phyloP scores from a whole-genome alignment of 176 grass and related monocot genomes.

The Rhynchospora breviuscula region DNA sequence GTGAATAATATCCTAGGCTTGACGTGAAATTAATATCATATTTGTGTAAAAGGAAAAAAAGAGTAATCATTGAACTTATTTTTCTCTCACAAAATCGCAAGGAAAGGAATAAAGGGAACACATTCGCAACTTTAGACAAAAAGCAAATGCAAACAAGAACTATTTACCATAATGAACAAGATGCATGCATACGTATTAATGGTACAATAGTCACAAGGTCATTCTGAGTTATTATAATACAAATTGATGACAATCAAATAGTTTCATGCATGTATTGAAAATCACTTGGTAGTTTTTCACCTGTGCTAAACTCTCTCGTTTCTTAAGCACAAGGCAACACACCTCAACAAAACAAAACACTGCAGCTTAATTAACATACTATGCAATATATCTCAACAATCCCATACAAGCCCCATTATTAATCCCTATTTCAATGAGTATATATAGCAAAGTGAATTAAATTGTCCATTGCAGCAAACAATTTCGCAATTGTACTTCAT shows the following conservation, averaged over 20 bases:
- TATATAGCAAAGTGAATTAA: constrained; percentile 13
- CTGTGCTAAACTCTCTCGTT: constrained; percentile 1
- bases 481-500: constrained; percentile 30
- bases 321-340: constrained; percentile 15
- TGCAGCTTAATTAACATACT: neutral
- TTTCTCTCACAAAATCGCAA: neutral
- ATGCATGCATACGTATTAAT: constrained; percentile 8
- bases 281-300: neutral
- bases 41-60: neutral
- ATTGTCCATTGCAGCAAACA: constrained; percentile 13
- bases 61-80: neutral
- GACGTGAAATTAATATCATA: neutral
- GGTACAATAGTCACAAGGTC: neutral
- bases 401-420: constrained; percentile 19
- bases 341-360: constrained; percentile 8
- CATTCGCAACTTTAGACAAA: neutral
- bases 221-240: constrained; percentile 10
- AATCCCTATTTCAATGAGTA: constrained; percentile 25
- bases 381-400: constrained; percentile 6
- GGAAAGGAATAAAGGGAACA: neutral
- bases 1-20: neutral
- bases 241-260: constrained; percentile 13
- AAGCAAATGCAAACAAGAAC: neutral
- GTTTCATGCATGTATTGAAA: constrained; percentile 12
- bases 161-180: neutral